Evolutionary conservation across 257 asterid species (phyloP), one percentile per base, ranked within the genome.

Genomic region (Przewalskia tangutica): DNA sequence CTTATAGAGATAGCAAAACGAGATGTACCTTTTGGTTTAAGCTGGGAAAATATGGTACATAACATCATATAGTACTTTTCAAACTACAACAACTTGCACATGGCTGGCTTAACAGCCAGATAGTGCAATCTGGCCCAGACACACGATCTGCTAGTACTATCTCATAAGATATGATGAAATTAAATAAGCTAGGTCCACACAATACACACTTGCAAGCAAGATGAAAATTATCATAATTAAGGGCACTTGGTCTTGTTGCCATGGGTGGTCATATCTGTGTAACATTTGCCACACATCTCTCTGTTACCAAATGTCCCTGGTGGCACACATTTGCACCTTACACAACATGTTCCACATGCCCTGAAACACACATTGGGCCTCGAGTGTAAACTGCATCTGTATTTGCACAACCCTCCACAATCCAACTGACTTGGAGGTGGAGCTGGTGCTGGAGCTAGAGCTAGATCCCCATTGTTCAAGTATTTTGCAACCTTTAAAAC

Each of bases 241-340:
- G 95, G 95, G 77, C 93, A 91, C 87, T 91, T 91, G 80, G 86
- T 54, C 85, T 42, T 86, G 85, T 88, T 87, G 10, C 88, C 88
- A 84, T 91, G 95, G 23, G 95, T 91, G 8, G 89, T 88, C 95
- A 91, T 89, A 4, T 81, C 87, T 0, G 93, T 88, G 89, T 91
- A 91, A 56, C 95, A 91, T 54, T 81, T 89, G 1, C 95, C 95
- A 86, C 95, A 91, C 67, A 73, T 3, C 58, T 91, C 92, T 68
- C 92, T 89, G 58, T 91, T 91, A 44, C 95, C 93, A 78, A 18
- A 91, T n/a, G 95, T 91, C 44, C 95, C 95, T 3, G 93, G 91
- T 2, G 95, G 95, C 86, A 91, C 93, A 77, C 95, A 91, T 8
- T 88, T 86, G 89, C 95, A 91, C 82, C 93, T 87, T 8, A 4